Conservation (phyloP, 2,329 filamentous ascomycete species). For the Bipolaris gigantea region DNA sequence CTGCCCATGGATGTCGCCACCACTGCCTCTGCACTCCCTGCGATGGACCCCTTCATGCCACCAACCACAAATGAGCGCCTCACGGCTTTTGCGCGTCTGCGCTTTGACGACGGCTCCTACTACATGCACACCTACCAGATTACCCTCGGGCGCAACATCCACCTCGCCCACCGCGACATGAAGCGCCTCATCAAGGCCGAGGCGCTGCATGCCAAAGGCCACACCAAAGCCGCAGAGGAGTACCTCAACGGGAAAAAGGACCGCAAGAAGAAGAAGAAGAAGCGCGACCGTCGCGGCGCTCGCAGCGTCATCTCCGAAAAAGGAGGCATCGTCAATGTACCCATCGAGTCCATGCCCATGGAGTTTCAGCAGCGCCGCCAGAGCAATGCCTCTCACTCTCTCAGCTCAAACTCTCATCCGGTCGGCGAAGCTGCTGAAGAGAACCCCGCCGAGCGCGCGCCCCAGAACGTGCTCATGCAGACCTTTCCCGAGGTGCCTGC, state of each 20-base stretch:
- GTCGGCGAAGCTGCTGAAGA: conserved; percentile 37
- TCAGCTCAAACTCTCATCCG: conserved; percentile 52
- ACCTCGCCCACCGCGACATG: conserved; percentile 53
- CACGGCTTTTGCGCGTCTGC: conserved; percentile 66
- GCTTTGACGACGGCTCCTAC: conserved; percentile 75
- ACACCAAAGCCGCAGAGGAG: conserved; percentile 29
- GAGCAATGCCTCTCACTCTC: conserved; percentile 52
- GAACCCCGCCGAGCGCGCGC: conserved; percentile 35
- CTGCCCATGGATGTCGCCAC: conserved; percentile 15
- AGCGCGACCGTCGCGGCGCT: conserved; percentile 57
- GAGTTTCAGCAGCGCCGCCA: conserved; percentile 43
- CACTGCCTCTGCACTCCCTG: conserved; percentile 4
- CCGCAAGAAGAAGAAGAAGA: conserved; percentile 53
- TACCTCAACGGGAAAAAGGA: conserved; percentile 23
- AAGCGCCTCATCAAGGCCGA: conserved; percentile 49
- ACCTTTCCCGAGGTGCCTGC: conserved; percentile 40
- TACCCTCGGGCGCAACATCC: conserved; percentile 70
- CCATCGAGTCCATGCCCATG: conserved; percentile 36
- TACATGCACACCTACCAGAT: conserved; percentile 77
- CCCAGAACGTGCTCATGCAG: conserved; percentile 42
- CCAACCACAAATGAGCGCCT: conserved; percentile 45
- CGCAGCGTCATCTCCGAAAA: conserved; percentile 67
- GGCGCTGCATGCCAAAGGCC: conserved; percentile 29
- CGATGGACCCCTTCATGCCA: conserved; percentile 20
- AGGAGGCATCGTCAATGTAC: conserved; percentile 62